Conservation (phyloP, 2,329 filamentous ascomycete genomes). For the Monilinia fructicola region DNA sequence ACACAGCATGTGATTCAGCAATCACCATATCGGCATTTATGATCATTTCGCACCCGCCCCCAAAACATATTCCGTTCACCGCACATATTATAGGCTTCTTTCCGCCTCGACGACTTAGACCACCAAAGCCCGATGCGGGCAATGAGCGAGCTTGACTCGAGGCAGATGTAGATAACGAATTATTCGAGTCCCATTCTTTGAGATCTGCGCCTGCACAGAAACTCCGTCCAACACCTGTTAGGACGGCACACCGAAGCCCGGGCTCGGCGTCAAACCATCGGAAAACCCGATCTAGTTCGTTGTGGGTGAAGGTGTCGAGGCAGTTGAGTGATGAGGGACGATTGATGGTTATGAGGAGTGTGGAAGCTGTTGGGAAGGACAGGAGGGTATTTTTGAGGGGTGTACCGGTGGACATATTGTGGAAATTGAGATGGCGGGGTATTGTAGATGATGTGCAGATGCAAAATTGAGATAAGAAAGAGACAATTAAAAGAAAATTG, state of each 20-base stretch:
- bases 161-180: conserved; percentile 4
- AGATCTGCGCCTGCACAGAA: conserved; percentile 70
- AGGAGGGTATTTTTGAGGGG: conserved; percentile 21
- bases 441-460: conserved; percentile 12
- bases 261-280: conserved; percentile 64
- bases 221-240: conserved; percentile 62
- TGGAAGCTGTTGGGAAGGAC: conserved; percentile 51
- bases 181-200: conserved; percentile 50
- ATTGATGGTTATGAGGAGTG: conserved; percentile 61
- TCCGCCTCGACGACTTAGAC: conserved; percentile 62
- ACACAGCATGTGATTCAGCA: conserved; percentile 57
- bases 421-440: conserved; percentile 15
- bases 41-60: conserved; percentile 75
- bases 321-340: conserved; percentile 59
- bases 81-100: conserved; percentile 76
- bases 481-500: conserved; percentile 12
- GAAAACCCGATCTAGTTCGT: conserved; percentile 50
- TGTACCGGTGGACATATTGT: conserved; percentile 19
- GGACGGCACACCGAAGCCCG: conserved; percentile 55
- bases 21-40: conserved; percentile 72
- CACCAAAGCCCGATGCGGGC: conserved; percentile 59
- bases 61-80: conserved; percentile 72
- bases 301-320: conserved; percentile 43
- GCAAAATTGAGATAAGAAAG: conserved; percentile 7
- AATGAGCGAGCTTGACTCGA: conserved; percentile 8